Percentiles rank a stretch among this genome's conserved stretches.
phyloP scores from a whole-genome alignment of 2,329 filamentous ascomycete genomes.

The Grosmannia penicillata region DNA sequence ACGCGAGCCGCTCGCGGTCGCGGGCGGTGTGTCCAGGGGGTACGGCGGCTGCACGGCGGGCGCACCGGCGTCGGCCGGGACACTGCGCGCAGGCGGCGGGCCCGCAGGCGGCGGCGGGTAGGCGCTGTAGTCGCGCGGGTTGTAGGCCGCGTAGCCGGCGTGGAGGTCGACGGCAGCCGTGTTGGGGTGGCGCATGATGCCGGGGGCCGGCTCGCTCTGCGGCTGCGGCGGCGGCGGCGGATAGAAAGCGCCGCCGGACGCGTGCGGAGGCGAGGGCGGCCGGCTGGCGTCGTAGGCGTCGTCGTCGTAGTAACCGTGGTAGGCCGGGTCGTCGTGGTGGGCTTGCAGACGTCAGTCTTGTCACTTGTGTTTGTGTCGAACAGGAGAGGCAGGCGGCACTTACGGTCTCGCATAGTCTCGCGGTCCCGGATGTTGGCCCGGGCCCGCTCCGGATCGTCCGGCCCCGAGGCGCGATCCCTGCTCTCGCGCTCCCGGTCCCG shows the following conservation, averaged over 20 bases:
- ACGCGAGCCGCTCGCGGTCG: too few species aligned
- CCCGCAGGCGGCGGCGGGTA: slow-evolving; percentile 14
- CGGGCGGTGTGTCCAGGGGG: too few species aligned
- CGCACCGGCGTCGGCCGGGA: not conserved
- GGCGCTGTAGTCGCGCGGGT: slow-evolving; percentile 26
- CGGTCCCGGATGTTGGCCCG: slow-evolving; percentile 5
- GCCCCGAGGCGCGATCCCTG: too few species aligned
- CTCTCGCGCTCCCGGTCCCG: slow-evolving; percentile 6
- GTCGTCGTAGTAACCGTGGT: slow-evolving; percentile 22
- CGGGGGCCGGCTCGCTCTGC: not conserved
- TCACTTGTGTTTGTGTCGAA: slow-evolving; percentile 6
- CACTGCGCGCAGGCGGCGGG: not conserved
- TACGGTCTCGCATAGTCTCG: too few species aligned
- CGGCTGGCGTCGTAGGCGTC: slow-evolving; percentile 15
- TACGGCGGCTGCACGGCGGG: too few species aligned
- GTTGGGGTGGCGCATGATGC: slow-evolving; percentile 24
- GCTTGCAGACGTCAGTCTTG: slow-evolving; percentile 8
- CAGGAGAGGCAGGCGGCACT: too few species aligned
- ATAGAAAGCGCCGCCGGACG: slow-evolving; percentile 36
- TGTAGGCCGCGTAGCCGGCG: slow-evolving; percentile 23
- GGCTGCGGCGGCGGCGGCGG: slow-evolving; percentile 17
- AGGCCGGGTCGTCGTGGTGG: slow-evolving; percentile 20
- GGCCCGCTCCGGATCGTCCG: slow-evolving; percentile 22
- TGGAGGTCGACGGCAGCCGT: slow-evolving; percentile 16
- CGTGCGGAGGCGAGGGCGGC: slow-evolving; percentile 31